These are phyloP conservation scores for Lactarius quietus DNA, from an alignment of 768 basidiomycete species.

Conservation along the genomic window DNA sequence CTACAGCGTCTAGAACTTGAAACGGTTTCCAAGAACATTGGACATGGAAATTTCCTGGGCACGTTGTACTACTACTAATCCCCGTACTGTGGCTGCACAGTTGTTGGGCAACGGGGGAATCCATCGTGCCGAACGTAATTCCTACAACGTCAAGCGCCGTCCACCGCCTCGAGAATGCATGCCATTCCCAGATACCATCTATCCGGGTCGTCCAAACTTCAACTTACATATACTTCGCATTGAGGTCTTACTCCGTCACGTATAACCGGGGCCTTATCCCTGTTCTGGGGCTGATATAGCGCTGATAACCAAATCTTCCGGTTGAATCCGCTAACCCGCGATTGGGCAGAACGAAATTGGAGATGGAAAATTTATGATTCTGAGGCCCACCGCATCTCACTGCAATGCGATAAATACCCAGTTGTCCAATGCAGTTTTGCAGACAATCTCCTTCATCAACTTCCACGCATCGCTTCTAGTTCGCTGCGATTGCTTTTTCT, in stretches of 20 bases:
- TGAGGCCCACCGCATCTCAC: not conserved
- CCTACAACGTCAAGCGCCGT: not conserved
- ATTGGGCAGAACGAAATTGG: not conserved
- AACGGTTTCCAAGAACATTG: no score
- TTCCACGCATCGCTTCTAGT: not conserved
- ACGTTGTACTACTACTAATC: not conserved
- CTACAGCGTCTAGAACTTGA: no score
- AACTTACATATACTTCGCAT: not conserved
- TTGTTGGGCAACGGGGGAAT: no score
- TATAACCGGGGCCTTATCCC: not conserved
- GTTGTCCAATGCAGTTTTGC: not conserved
- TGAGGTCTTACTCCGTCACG: not conserved
- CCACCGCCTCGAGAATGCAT: not conserved
- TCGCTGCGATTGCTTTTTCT: not conserved
- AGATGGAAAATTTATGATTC: not conserved
- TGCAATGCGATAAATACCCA: not conserved
- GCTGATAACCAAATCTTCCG: not conserved
- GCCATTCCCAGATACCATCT: conserved; percentile 55
- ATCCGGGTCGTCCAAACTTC: not conserved
- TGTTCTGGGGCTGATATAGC: not conserved
- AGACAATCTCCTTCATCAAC: not conserved
- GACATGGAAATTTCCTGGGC: not conserved
- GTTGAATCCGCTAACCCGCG: not conserved
- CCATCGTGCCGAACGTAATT: no score
- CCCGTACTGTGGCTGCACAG: no score